Percentiles rank a stretch among this genome's conserved stretches.
phyloP scores from a whole-genome alignment of 2,329 filamentous ascomycete species.

The Paracoccidioides brasiliensis region DNA sequence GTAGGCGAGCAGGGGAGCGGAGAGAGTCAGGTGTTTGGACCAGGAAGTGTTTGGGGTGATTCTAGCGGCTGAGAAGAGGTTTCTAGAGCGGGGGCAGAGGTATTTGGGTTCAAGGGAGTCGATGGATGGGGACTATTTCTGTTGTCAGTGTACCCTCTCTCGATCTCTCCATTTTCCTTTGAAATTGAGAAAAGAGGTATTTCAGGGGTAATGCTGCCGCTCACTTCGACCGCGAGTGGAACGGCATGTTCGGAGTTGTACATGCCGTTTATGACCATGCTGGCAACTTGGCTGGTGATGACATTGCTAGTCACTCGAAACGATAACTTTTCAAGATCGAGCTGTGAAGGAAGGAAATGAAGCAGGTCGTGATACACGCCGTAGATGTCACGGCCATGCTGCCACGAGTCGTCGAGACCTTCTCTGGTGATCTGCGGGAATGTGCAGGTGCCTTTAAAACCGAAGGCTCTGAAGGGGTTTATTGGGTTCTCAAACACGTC shows the following conservation, averaged over 20 bases:
- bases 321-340: slow-evolving; percentile 35
- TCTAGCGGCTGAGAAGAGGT: slow-evolving; percentile 34
- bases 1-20: slow-evolving; percentile 41
- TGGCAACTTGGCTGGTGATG: slow-evolving; percentile 69
- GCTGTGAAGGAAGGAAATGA: slow-evolving; percentile 47
- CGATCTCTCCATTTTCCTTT: slow-evolving; percentile 16
- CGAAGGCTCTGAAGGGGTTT: slow-evolving; percentile 54
- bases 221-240: slow-evolving; percentile 39
- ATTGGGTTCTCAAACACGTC: slow-evolving; percentile 45
- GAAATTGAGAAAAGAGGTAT: not conserved
- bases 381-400: slow-evolving; percentile 64
- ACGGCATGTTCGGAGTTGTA: slow-evolving; percentile 33
- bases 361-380: slow-evolving; percentile 62
- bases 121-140: slow-evolving; percentile 13
- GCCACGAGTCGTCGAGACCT: slow-evolving; percentile 60
- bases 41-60: slow-evolving; percentile 40
- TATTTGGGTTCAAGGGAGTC: slow-evolving; percentile 68
- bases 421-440: slow-evolving; percentile 67
- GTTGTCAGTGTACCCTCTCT: not conserved
- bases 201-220: not conserved
- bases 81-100: slow-evolving; percentile 43
- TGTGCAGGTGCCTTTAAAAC: slow-evolving; percentile 61
- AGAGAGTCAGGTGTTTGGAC: slow-evolving; percentile 49
- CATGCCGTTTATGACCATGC: slow-evolving; percentile 62
- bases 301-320: slow-evolving; percentile 71